These are phyloP conservation scores for Priceomyces melissophilus DNA, from an alignment of 805 yeast genomes.

Conservation along the genomic window DNA sequence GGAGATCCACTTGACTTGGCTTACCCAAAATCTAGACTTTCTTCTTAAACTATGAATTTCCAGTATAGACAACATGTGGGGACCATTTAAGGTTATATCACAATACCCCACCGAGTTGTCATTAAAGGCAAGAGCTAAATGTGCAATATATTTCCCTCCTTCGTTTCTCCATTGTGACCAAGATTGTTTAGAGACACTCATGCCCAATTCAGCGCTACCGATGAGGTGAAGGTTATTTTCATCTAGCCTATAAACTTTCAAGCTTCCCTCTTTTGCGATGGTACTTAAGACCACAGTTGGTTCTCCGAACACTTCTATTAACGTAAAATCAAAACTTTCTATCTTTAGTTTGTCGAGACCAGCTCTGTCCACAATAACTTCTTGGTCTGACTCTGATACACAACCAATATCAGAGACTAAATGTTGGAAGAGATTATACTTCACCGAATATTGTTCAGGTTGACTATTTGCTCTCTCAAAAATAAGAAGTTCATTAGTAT, in stretches of 20 bases:
- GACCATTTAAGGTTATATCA: neutral
- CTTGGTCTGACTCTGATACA: slow-evolving; percentile 13
- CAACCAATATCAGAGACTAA: slow-evolving; percentile 21
- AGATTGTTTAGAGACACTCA: slow-evolving; percentile 6
- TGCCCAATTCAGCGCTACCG: neutral
- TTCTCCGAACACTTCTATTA: slow-evolving; percentile 1
- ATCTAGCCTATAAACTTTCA: slow-evolving; percentile 2
- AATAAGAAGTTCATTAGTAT: slow-evolving; percentile 36
- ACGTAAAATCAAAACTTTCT: slow-evolving; percentile 24
- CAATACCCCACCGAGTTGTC: slow-evolving; percentile 3
- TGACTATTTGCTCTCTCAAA: slow-evolving; percentile 24
- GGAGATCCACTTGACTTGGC: slow-evolving; percentile 3
- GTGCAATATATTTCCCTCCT: neutral
- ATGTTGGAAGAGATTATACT: slow-evolving; percentile 23
- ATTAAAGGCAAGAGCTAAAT: slow-evolving; percentile 4
- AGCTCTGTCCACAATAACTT: slow-evolving; percentile 16
- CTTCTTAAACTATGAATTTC: neutral
- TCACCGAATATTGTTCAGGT: slow-evolving; percentile 20
- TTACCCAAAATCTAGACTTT: slow-evolving; percentile 7
- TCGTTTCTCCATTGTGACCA: slow-evolving; percentile 12
- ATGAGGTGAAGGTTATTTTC: neutral
- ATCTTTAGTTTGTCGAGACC: slow-evolving; percentile 23
- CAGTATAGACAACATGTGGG: neutral
- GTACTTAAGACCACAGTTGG: slow-evolving; percentile 5
- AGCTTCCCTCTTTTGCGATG: slow-evolving; percentile 1